A percentile compares a stretch with the other conserved stretches of the same genome.
Evolutionary conservation across 257 asterid genomes (phyloP).

Genomic region (Solanum piurae): DNA sequence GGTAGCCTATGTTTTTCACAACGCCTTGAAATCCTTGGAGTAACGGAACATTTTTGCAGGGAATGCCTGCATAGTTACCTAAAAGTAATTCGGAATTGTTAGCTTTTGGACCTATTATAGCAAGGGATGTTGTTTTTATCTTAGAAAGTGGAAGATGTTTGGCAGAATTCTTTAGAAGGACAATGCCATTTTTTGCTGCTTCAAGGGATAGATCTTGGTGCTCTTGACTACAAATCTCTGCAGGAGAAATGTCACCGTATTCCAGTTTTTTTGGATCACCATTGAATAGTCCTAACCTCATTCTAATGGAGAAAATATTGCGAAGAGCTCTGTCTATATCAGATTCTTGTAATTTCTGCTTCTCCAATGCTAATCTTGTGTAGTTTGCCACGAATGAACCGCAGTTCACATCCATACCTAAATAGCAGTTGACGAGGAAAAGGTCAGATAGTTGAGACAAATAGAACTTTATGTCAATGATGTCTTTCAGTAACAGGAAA

Average conservation of each 20-base stretch:
- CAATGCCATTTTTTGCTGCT: conserved; percentile 59
- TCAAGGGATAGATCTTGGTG: conserved; percentile 53
- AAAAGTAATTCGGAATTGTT: conserved; percentile 16
- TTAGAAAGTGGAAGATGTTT: conserved; percentile 50
- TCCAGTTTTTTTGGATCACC: conserved; percentile 34
- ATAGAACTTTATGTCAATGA: neutral
- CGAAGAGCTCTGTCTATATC: conserved; percentile 60
- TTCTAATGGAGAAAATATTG: conserved; percentile 54
- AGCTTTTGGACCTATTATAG: conserved; percentile 56
- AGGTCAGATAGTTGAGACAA: neutral
- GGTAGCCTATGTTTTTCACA: conserved; percentile 9
- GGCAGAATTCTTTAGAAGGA: conserved; percentile 49
- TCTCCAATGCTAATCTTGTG: conserved; percentile 38
- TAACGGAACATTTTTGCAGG: conserved; percentile 38
- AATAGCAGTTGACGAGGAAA: neutral
- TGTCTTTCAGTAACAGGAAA: neutral
- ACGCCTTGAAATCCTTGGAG: conserved; percentile 39
- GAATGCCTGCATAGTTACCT: conserved; percentile 64
- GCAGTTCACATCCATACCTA: conserved; percentile 76
- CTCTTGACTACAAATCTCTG: conserved; percentile 36
- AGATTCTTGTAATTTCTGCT: conserved; percentile 27
- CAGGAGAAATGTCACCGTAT: conserved; percentile 27
- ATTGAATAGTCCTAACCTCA: conserved; percentile 55
- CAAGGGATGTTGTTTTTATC: conserved; percentile 23
- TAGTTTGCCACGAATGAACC: conserved; percentile 35